Base-by-base conservation (phyloP, 306 rosid species). In the Quercus suber region DNA sequence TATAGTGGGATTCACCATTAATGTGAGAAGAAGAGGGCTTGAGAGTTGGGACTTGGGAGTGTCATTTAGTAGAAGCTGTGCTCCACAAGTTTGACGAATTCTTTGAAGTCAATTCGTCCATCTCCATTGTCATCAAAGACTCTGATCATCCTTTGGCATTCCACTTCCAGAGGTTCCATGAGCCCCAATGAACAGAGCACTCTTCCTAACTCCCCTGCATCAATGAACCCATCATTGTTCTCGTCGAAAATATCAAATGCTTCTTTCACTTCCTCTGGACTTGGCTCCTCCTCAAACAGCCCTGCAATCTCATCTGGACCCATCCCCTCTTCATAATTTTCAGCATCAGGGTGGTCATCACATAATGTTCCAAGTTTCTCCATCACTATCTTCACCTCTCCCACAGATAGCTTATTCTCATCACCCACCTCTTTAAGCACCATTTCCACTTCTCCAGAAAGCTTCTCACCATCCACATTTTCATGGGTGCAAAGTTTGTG, bases 151-250 rank as follows among this genome's bases (percentile, higher is more conserved):
- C 53, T 59, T 51, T 67, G 56, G 78, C 90, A 87, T 30, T 89
- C 81, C 37, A 15, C 35, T 56, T 73, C 85, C 1, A 65, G 78
- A 65, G 80, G 83, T 69, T 76, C 80, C 80, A 58, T 55, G 58
- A 85, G 75, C 23, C 89, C 89, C 83, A 89, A 25, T 6, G 53
- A 73, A 49, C 21, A 35, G 6, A 89, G 41, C 13, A 77, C 90
- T 56, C 71, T 83, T 80, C 69, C 73, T 56, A 89, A 11, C 73
- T 89, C 92, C 82, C 64, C 82, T 33, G 76, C 84, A 75, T 87
- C 90, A 53, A 89, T 85, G 76, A 89, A 85, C 71, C 92, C 90
- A 35, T 87, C 92, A 1, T 60, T 63, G 18, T 89, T 89, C 74
- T 79, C 82, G 75, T 89, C 90, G 58, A 85, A 89, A 58, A 87